A percentile compares a stretch with the other conserved stretches of the same genome.
These are phyloP conservation scores for Metschnikowia gelsemii DNA, from an alignment of 805 yeast species.

Conservation along the genomic window DNA sequence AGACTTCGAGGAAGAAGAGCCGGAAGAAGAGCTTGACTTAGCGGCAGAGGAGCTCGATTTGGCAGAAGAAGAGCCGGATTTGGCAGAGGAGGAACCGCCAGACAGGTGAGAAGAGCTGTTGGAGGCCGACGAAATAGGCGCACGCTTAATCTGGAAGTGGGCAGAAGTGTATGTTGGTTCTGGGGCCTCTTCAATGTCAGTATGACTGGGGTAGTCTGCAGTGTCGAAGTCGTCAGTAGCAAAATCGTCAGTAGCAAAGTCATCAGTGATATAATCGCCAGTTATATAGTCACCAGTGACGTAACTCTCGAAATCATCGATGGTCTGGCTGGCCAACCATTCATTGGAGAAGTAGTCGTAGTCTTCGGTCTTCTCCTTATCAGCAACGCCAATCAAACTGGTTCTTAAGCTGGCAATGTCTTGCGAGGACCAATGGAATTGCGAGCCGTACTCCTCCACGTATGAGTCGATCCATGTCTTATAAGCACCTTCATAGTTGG, in stretches of 20 bases:
- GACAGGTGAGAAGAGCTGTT: too few species aligned
- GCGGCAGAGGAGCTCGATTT: neutral
- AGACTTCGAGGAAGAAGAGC: too few species aligned
- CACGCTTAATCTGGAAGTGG: too few species aligned
- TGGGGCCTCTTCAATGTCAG: too few species aligned
- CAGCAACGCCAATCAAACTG: conserved; percentile 4
- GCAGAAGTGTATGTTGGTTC: too few species aligned
- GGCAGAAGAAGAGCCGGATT: neutral
- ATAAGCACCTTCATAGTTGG: conserved; percentile 2
- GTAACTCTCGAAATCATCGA: conserved; percentile 3
- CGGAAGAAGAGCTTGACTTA: too few species aligned
- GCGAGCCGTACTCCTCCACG: conserved; percentile 1
- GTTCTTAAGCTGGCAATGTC: conserved; percentile 1
- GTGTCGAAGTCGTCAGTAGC: conserved; percentile 4
- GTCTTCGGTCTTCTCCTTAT: neutral
- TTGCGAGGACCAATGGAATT: neutral
- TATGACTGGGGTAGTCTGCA: neutral
- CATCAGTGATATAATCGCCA: neutral
- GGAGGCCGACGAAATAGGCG: too few species aligned
- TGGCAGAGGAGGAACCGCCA: neutral
- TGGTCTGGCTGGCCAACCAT: neutral
- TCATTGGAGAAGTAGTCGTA: conserved; percentile 3
- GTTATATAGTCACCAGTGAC: conserved; percentile 1
- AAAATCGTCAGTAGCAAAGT: neutral
- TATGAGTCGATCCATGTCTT: neutral